A percentile compares a stretch with the other conserved stretches of the same genome.
These are phyloP conservation scores for Stagonosporopsis vannaccii DNA, from an alignment of 2,329 filamentous ascomycete genomes.

Conservation along the genomic window DNA sequence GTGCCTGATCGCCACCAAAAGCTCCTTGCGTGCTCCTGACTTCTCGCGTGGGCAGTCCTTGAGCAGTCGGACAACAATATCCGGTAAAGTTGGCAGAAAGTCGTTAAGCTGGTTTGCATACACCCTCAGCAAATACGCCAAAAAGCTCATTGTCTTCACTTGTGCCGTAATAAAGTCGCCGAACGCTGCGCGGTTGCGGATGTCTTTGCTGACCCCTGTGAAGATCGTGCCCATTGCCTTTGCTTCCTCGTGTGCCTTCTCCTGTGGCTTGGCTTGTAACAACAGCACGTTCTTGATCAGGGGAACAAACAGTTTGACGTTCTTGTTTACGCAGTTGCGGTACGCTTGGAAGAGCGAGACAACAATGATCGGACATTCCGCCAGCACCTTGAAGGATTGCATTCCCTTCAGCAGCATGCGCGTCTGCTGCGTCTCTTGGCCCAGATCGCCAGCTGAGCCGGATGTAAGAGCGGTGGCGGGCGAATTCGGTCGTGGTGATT, in stretches of 20 bases:
- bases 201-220: conserved; percentile 89
- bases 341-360: conserved; percentile 98
- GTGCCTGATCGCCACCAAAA: conserved; percentile 94
- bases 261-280: conserved; percentile 90
- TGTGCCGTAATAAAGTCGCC: conserved; percentile 98
- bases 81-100: conserved; percentile 83
- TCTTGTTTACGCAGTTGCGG: conserved; percentile 76
- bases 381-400: conserved; percentile 98
- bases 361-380: conserved; percentile 98
- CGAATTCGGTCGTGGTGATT: conserved; percentile 88
- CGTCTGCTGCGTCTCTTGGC: conserved; percentile 80
- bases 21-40: conserved; percentile 89
- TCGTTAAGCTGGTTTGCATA: conserved; percentile 88
- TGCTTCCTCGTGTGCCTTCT: conserved; percentile 88
- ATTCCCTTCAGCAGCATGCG: conserved; percentile 88
- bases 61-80: conserved; percentile 87
- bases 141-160: conserved; percentile 98
- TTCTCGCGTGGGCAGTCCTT: conserved; percentile 96
- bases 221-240: conserved; percentile 81
- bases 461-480: conserved; percentile 84
- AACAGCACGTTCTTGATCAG: conserved; percentile 89
- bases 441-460: conserved; percentile 74
- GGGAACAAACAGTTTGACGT: conserved; percentile 91
- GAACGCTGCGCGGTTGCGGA: conserved; percentile 92
- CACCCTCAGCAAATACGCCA: conserved; percentile 89